Evolutionary conservation across 305 asterid genomes (phyloP), one percentile per base, ranked within the genome.

Genomic region (Fraxinus baroniana): DNA sequence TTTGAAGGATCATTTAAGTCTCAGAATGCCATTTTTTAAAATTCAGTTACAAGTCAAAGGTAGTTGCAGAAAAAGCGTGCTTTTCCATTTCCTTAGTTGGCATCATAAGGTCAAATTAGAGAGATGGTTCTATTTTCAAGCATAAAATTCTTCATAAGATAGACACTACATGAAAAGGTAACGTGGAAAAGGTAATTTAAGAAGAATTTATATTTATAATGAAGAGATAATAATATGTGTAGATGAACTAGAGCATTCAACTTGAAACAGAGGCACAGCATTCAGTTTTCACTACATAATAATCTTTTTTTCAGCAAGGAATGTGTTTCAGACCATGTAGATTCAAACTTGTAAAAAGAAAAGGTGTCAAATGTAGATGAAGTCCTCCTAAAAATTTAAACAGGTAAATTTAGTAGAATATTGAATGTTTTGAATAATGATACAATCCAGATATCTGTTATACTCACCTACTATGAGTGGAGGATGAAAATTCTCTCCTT

Each of bases 401-500:
- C 70, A 36, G 33, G 20, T 57, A 39, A 52, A 81, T 52, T 37
- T 72, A 72, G 26, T 72, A 32, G 77, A 72, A 3, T 35, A 7
- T 33, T 32, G 22, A 71, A 32, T 32, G 46, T 52, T 83, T 41
- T 30, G 80, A 83, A 74, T 78, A 39, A 83, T 49, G 71, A 41
- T 35, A 70, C 62, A 64, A 30, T 76, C 36, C 49, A 80, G 74
- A 78, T 55, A n/a, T 46, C 10, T 36, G 18, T 24, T 18, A 74
- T 78, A 78, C 96, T 75, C 78, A 91, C 99, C 98, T 90, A 89
- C 86, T 93, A 78, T 94, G 93, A 79, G 89, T 87, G 81, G 98
- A 90, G 78, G 98, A 87, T 49, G 94, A 68, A 87, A 90, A 92
- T 77, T 96, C 98, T 82, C 99, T 88, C 86, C 97, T 91, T 44